A percentile compares a stretch with the other conserved stretches of the same genome.
Conservation (phyloP, 225 moss, liverwort and hornwort species). For the Bryoerythrophyllum caledonicum region DNA sequence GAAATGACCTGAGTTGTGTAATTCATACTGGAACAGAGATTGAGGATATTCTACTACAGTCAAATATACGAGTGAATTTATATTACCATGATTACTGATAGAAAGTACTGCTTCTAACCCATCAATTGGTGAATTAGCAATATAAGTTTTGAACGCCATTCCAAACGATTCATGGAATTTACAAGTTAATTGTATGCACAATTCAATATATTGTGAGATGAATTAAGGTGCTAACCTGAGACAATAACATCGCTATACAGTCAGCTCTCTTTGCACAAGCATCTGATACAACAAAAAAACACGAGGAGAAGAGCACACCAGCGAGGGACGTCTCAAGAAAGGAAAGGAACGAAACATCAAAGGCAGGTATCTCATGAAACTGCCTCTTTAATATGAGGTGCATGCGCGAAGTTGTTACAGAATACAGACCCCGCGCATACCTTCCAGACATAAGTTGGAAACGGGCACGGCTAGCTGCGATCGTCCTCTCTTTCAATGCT, state of each 20-base stretch:
- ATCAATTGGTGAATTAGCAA: background rate
- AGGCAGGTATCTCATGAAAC: background rate
- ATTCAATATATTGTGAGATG: background rate
- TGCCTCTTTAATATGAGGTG: background rate
- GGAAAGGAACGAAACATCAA: background rate
- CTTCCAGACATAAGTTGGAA: conserved; percentile 91
- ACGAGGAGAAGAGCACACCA: background rate
- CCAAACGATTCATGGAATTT: too few relatives aligned
- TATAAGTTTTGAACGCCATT: background rate
- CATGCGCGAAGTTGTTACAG: background rate
- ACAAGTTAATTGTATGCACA: background rate
- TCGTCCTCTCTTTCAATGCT: conserved; percentile 65
- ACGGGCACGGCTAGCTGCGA: conserved; percentile 70
- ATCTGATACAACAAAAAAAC: too few relatives aligned
- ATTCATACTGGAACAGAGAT: background rate
- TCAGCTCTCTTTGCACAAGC: too few relatives aligned
- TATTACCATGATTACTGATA: background rate
- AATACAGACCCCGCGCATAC: conserved; percentile 28
- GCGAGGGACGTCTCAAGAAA: background rate
- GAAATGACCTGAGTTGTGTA: background rate
- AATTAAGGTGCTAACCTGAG: conserved; percentile 50
- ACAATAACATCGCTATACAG: conserved; percentile 67
- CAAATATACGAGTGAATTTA: background rate
- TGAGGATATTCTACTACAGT: background rate
- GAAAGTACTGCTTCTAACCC: background rate